Evolutionary conservation across 495 filamentous ascomycete species (phyloP).

Genomic region (Choiromyces venosus): DNA sequence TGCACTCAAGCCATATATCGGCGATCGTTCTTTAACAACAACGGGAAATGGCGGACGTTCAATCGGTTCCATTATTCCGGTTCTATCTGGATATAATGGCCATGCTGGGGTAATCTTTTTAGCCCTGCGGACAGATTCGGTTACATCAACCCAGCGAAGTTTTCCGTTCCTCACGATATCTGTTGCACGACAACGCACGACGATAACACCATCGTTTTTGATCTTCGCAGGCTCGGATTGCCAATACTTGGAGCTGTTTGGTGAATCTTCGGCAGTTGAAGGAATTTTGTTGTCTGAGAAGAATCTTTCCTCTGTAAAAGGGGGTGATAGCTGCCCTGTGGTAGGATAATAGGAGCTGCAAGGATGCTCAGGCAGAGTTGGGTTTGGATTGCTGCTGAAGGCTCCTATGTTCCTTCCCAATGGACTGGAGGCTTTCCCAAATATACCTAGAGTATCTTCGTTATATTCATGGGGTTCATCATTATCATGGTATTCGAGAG

Average conservation of each 20-base stretch:
- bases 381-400: neutral
- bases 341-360: neutral
- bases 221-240: neutral
- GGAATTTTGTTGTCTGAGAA: neutral
- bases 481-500: neutral
- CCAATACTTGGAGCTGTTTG: neutral
- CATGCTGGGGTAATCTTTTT: neutral
- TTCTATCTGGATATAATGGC: neutral
- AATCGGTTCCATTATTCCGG: conserved; percentile 42
- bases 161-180: neutral
- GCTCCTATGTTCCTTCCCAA: neutral
- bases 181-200: neutral
- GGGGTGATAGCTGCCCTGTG: neutral
- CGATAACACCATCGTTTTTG: neutral
- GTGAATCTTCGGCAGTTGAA: neutral
- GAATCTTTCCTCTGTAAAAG: neutral
- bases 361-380: neutral
- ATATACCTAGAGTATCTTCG: neutral
- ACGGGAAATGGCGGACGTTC: conserved; percentile 50
- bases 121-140: neutral
- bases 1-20: conserved; percentile 51
- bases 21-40: conserved; percentile 50
- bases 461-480: neutral
- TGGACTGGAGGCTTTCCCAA: neutral
- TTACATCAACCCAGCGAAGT: neutral